Base-by-base conservation (phyloP, 352 stramenopile species). In the Phytophthora quininea region DNA sequence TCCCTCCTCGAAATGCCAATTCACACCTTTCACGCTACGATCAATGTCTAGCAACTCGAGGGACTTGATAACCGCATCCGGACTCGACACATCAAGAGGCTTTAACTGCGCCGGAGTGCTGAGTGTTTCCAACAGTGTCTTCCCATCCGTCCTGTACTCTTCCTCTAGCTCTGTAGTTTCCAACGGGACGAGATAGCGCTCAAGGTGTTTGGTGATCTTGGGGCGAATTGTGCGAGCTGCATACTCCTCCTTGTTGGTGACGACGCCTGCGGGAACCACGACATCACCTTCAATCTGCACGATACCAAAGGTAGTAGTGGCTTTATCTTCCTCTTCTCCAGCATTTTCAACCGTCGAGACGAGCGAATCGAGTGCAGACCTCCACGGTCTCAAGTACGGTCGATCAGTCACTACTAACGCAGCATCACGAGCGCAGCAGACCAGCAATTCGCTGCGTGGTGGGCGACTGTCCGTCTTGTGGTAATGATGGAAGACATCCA, bases 231-330 rank as follows among this genome's bases (percentile, higher is more conserved):
- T 99, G n/a, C 97, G 84, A 11, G 98, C 98, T 30, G 97, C 96
- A 54, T 98, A 98, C 85, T 99, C 97, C 71, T 97, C 86, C 77
- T 99, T 99, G 50, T 84, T 63, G 12, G 80, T 95, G 8, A 90
- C 95, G 32, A 88, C 78, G 76, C 96, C 99, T 14, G 92, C 89
- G 15, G 98, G 98, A 40, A 99, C 96, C 29, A 99, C 89, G 33
- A 99, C 98, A 67, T 99, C 97, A 2, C 97, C 93, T 77, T 99
- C 98, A 19, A 99, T 92, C 61, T 99, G 91, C 63, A 97, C 88
- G 53, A 99, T 55, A 0, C 80, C 82, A 58, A 82, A 95, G 8
- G 38, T 19, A 58, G 53, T 43, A 40, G 46, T 29, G 2, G 19
- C 14, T 19, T 40, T 8, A n/a, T 42, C 40, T 15, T 64, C 45